A percentile compares a stretch with the other conserved stretches of the same genome.
These are phyloP conservation scores for Gracilariopsis chorda DNA, from an alignment of 23 red algal genomes.

Conservation along the genomic window DNA sequence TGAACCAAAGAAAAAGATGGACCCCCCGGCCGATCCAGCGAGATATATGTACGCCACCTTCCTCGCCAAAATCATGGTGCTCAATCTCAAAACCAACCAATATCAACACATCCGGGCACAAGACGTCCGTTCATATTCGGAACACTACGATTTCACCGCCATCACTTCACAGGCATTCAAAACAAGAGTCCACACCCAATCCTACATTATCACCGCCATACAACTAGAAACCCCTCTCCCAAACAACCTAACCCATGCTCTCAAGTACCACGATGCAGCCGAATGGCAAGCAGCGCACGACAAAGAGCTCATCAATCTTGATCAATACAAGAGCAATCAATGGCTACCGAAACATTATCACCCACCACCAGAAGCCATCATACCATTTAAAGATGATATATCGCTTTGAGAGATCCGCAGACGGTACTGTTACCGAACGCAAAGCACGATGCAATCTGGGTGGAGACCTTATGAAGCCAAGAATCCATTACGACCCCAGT, in stretches of 20 bases:
- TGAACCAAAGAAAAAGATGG: neutral
- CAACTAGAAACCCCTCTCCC: neutral
- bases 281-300: neutral
- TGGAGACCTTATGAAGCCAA: neutral
- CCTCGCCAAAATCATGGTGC: neutral
- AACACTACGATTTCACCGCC: neutral
- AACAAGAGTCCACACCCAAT: neutral
- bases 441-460: neutral
- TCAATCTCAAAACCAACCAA: neutral
- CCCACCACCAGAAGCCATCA: neutral
- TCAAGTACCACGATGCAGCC: neutral
- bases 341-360: neutral
- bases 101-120: constrained; percentile 9
- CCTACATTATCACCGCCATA: neutral
- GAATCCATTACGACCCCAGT: neutral
- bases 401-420: neutral
- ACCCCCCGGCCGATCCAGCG: neutral
- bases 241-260: too few relatives aligned
- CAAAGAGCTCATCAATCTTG: neutral
- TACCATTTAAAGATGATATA: constrained; percentile 14
- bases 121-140: constrained; percentile 9
- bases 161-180: neutral
- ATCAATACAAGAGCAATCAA: neutral
- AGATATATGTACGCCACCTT: neutral
- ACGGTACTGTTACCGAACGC: neutral